Evolutionary conservation across 140 eudicot species (phyloP).

Genomic region (Senecio squalidus): DNA sequence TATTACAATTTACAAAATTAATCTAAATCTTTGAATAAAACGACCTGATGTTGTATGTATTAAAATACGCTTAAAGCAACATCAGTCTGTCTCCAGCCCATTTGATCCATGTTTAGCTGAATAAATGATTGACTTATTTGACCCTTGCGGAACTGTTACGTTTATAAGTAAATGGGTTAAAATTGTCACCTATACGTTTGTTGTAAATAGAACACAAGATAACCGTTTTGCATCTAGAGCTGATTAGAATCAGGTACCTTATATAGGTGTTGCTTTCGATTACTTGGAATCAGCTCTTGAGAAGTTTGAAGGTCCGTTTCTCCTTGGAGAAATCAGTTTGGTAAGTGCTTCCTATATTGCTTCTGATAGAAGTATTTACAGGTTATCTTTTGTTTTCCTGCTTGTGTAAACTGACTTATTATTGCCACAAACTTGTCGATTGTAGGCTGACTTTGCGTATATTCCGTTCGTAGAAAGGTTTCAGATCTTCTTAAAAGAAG

Average conservation of each 20-base stretch:
- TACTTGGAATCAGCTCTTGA: conserved; percentile 72
- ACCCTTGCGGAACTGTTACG: no score
- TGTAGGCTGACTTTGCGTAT: conserved; percentile 76
- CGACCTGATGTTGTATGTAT: no score
- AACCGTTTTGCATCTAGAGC: not conserved
- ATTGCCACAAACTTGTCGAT: conserved; percentile 4
- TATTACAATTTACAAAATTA: no score
- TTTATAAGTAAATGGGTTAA: no score
- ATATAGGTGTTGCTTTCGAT: conserved; percentile 65
- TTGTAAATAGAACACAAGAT: no score
- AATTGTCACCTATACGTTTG: no score
- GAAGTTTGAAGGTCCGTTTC: conserved; percentile 79
- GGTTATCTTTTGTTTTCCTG: not conserved
- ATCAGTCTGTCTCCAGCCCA: no score
- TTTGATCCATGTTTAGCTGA: no score
- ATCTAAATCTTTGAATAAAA: no score
- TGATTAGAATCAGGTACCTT: not conserved
- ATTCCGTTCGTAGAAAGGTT: conserved; percentile 77
- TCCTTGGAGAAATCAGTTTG: conserved; percentile 81
- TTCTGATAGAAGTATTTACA: no score
- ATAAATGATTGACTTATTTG: no score
- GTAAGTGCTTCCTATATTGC: conserved; percentile 46
- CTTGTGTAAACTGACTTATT: not conserved
- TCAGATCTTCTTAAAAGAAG: conserved; percentile 43
- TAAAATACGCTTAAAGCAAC: no score